Evolutionary conservation across 352 stramenopile genomes (phyloP), one percentile per base, ranked within the genome.

Genomic region (Peronospora farinosa): DNA sequence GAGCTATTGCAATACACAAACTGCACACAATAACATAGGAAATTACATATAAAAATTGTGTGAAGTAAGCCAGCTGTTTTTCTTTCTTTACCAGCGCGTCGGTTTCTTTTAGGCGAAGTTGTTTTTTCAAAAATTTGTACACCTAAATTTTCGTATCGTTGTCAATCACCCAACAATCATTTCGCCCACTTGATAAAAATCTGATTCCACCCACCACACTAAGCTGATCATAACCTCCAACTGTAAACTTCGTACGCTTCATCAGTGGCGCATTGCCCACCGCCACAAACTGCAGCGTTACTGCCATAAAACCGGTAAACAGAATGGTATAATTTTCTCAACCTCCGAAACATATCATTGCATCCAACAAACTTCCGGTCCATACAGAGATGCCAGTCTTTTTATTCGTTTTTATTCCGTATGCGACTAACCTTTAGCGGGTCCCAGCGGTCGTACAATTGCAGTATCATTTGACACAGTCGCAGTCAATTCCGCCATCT

Each of bases 1-100:
- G 82, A 86, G 57, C 77, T 88, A 55, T 92, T 92, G 72, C 82
- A 92, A 55, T 91, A 92, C 36, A 92, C 77, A 67, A 92, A 89
- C 82, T 92, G 51, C 33, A 59, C 0, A 1, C 19, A 39, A 15
- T 21, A n/a, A 16, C 33, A 54, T 11, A 60, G 23, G 39, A 36
- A 41, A 3, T 32, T 12, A 32, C 1, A 11, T 9, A 3, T 12
- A 32, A 9, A 1, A 32, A 12, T 32, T 9, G 28, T 12, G 1
- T 11, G 1, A 2, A 11, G 0, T 13, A 12, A 4, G 7, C 10
- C 28, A 12, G 8, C 10, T 35, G 12, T 10, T 47, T 2, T 48
- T 48, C 10, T 35, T 10, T 10, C 43, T 2, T 48, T 48, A 92
- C 82, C 49, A 92, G 58, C 3, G 82, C 72, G 27, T 88, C 82